These are phyloP conservation scores for Larix kaempferi DNA, from an alignment of 75 land plant species.

Conservation along the genomic window DNA sequence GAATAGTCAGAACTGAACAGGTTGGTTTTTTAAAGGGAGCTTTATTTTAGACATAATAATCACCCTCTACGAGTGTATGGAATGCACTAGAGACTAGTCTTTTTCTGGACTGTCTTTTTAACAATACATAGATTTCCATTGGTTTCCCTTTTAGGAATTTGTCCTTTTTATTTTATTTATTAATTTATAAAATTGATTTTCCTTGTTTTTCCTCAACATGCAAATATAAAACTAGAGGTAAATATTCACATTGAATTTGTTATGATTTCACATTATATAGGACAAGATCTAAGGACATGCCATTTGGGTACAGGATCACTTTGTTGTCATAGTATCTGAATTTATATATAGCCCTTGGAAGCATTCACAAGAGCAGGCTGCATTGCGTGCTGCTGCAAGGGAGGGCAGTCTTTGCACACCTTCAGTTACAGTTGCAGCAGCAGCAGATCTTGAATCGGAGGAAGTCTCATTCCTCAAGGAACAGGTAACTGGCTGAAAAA, in stretches of 20 bases:
- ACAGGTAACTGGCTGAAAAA: conserved; percentile 36
- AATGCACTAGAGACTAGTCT: background rate
- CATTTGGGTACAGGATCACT: conserved; percentile 68
- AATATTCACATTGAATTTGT: background rate
- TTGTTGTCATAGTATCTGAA: conserved; percentile 79
- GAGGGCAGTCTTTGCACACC: conserved; percentile 64
- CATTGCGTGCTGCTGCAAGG: conserved; percentile 21
- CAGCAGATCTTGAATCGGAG: conserved; percentile 52
- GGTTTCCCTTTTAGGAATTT: background rate
- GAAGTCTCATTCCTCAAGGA: conserved; percentile 63
- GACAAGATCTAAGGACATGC: background rate
- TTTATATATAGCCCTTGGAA: conserved; percentile 90
- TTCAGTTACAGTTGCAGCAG: conserved; percentile 81
- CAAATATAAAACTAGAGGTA: background rate
- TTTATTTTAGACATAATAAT: too few species aligned
- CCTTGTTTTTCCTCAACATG: background rate
- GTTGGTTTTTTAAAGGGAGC: too few species aligned
- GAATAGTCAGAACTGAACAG: too few species aligned
- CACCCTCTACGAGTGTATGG: too few species aligned
- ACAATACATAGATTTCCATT: background rate
- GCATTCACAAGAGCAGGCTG: conserved; percentile 67
- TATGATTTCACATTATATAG: background rate
- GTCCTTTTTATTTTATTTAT: background rate
- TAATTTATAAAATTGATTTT: background rate
- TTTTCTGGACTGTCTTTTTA: background rate